Evolutionary conservation across 2,329 filamentous ascomycete species (phyloP), one percentile per base, ranked within the genome.

Genomic region (Aotearoamyces nothofagi): DNA sequence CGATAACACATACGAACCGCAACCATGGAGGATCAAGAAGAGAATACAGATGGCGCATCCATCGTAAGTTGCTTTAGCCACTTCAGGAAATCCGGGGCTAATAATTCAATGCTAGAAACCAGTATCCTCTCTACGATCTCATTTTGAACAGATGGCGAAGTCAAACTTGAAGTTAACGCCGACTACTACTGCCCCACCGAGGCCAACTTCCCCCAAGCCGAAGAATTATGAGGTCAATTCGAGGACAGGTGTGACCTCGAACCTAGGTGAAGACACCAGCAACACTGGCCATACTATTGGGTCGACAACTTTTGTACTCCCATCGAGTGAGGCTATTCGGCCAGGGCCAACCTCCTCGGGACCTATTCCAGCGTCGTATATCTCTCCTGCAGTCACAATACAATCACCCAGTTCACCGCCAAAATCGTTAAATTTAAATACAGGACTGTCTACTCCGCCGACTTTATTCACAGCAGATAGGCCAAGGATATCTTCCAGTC

Each of bases 61-160:
- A 73, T 86, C 44, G 76, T 80, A 53, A 53, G 72, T 52, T 30
- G 12, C 17, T 16, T 20, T 20, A 33, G 24, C 19, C n/a, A n/a
- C 23, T 37, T 24, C 14, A 20, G 7, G 19, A n/a, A 17, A 13
- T 26, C 16, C 11, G 14, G 5, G 25, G 15, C 19, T 14, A 27
- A 23, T 11, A 13, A 33, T 31, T 39, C 34, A 51, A 6, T 28
- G 17, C 4, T 38, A 83, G 78, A 81, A 75, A 58, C 79, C 82
- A 15, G 80, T 90, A 28, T 90, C 81, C 29, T 86, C 80, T 29
- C 61, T 90, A 35, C 68, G 76, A 36, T 81, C 78, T 38, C 75
- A 79, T 43, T 90, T 87, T 51, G 81, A 90, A 59, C 82, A 77
- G 47, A 72, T 87, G 58, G 61, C 66, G 39, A 68, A 61, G 47